phyloP scores from a whole-genome alignment of 202 grass and related monocot genomes.

The Bolboschoenoplectus hybrid region DNA sequence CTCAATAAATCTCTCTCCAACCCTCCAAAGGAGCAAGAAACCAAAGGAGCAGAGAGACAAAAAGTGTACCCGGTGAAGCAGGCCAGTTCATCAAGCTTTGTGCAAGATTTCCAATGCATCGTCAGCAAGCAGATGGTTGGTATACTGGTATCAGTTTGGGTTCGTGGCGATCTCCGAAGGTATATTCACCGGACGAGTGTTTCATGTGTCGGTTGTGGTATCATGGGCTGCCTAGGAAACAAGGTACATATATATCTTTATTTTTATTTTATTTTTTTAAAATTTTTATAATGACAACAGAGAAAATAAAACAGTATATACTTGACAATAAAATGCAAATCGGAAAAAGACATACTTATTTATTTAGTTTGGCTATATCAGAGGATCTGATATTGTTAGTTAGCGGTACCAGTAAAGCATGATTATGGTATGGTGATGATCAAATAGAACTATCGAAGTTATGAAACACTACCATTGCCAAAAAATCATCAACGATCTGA shows the following conservation, averaged over 20 bases:
- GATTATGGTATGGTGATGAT: background rate
- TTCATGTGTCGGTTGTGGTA: conserved; percentile 79
- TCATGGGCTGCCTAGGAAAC: conserved; percentile 89
- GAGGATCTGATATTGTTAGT: background rate
- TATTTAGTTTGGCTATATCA: conserved; percentile 1
- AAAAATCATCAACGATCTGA: background rate
- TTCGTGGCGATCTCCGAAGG: conserved; percentile 56
- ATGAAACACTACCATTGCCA: background rate
- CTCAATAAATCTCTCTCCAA: conserved; percentile 54
- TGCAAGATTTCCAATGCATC: conserved; percentile 60
- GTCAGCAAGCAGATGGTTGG: conserved; percentile 98
- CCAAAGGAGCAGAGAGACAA: conserved; percentile 35
- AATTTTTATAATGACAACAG: background rate
- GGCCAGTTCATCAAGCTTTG: conserved; percentile 33
- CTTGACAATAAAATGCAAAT: background rate
- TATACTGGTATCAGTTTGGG: conserved; percentile 82
- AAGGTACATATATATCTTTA: conserved; percentile 46
- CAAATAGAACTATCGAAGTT: background rate
- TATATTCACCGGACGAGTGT: conserved; percentile 61
- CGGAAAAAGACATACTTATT: too few relatives aligned
- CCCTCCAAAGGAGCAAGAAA: background rate
- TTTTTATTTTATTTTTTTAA: background rate
- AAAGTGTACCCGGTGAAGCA: conserved; percentile 59
- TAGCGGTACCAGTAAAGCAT: background rate
- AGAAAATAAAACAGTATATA: background rate